Percentiles rank a stretch among this genome's conserved stretches.
phyloP scores from a whole-genome alignment of 306 rosid genomes.

The Luffa aegyptiaca region DNA sequence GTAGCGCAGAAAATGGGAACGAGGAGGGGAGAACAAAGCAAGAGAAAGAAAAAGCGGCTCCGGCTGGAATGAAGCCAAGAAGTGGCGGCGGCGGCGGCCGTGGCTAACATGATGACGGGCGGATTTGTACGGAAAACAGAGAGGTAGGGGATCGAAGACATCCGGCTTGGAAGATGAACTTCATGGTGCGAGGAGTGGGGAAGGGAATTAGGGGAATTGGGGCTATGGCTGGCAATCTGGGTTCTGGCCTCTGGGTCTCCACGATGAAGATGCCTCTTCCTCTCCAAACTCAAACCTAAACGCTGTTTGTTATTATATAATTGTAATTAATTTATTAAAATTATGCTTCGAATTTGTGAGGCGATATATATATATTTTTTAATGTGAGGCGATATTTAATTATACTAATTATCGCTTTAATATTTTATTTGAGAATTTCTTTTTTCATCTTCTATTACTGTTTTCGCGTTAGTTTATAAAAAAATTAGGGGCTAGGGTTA shows the following conservation, averaged over 20 bases:
- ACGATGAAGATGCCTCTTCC: slow-evolving; percentile 3
- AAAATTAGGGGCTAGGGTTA: no score
- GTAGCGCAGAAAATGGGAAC: slow-evolving; percentile 8
- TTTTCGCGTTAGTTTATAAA: no score
- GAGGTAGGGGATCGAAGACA: neutral
- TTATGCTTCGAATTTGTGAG: neutral
- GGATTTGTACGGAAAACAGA: neutral
- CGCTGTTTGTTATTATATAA: neutral
- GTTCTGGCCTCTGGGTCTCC: neutral
- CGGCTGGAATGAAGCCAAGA: slow-evolving; percentile 10
- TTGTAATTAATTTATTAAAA: neutral
- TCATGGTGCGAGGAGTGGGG: neutral
- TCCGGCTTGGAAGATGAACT: neutral
- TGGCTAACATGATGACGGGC: slow-evolving; percentile 9
- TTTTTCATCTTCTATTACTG: no score
- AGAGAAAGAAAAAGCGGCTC: neutral
- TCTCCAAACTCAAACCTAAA: neutral
- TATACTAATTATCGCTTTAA: neutral
- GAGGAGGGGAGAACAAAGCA: slow-evolving; percentile 10
- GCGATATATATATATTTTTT: no score
- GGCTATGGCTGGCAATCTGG: neutral
- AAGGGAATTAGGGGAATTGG: neutral
- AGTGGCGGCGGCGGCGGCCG: neutral
- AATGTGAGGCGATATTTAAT: neutral
- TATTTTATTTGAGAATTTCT: neutral